These are phyloP conservation scores for Dendrothele bispora DNA, from an alignment of 768 basidiomycete species.

Conservation along the genomic window DNA sequence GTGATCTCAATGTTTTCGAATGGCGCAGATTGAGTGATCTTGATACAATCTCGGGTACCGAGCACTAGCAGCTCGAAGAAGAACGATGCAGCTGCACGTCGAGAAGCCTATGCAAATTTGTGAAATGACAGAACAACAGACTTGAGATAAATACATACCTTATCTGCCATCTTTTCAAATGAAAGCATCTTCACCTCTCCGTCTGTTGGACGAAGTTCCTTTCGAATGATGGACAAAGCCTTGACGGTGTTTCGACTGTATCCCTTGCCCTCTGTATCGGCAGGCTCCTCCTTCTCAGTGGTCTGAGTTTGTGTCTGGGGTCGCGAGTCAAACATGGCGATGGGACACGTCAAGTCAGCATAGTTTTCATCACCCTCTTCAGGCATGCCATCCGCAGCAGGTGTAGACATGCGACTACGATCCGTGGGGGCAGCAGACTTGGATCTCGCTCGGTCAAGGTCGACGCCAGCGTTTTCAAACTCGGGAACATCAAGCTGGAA, in stretches of 20 bases:
- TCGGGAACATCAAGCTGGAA: slow-evolving; percentile 71
- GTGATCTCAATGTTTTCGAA: slow-evolving; percentile 87
- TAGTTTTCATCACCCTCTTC: slow-evolving; percentile 67
- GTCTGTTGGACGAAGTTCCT: slow-evolving; percentile 59
- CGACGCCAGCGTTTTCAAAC: slow-evolving; percentile 39
- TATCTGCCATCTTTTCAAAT: slow-evolving; percentile 77
- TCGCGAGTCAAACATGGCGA: slow-evolving; percentile 77
- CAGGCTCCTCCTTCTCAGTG: slow-evolving; percentile 39
- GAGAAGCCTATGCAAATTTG: slow-evolving; percentile 61
- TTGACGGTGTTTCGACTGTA: slow-evolving; percentile 90
- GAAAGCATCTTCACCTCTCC: slow-evolving; percentile 64
- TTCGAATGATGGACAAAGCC: slow-evolving; percentile 73
- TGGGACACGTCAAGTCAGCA: slow-evolving; percentile 71
- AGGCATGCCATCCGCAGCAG: slow-evolving; percentile 52
- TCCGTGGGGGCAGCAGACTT: slow-evolving; percentile 56
- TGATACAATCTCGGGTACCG: slow-evolving; percentile 88
- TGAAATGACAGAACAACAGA: neutral
- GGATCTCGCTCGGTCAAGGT: slow-evolving; percentile 36
- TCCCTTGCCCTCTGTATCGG: slow-evolving; percentile 61
- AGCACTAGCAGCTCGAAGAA: slow-evolving; percentile 98
- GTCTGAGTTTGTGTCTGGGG: slow-evolving; percentile 53
- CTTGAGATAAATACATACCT: slow-evolving; percentile 47
- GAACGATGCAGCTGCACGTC: slow-evolving; percentile 91
- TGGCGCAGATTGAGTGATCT: slow-evolving; percentile 68
- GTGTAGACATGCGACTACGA: slow-evolving; percentile 66